phyloP scores from a whole-genome alignment of 495 filamentous ascomycete species.

The Neurospora sp. region DNA sequence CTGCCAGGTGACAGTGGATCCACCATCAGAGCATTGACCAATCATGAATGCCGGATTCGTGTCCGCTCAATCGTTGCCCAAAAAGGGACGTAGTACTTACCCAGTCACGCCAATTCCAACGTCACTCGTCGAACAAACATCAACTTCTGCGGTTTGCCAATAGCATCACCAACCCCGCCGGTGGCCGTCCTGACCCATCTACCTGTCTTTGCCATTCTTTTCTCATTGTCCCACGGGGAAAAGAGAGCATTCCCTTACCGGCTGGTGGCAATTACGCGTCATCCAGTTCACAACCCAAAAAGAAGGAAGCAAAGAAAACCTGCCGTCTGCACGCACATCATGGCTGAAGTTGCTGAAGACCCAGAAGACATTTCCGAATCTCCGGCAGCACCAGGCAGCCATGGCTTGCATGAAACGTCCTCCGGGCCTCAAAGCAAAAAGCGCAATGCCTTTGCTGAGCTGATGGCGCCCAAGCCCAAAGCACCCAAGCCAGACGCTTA shows the following conservation, averaged over 20 bases:
- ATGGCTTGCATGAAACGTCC: not conserved
- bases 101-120: not conserved
- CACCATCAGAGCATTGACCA: not conserved
- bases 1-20: not conserved
- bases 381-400: slow-evolving; percentile 9
- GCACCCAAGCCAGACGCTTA: slow-evolving; percentile 11
- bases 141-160: not conserved
- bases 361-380: not conserved
- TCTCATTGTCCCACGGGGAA: not conserved
- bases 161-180: not conserved
- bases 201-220: not conserved
- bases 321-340: not conserved
- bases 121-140: not conserved
- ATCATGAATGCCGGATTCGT: not conserved
- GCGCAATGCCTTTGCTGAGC: slow-evolving; percentile 43
- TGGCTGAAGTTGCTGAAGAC: slow-evolving; percentile 15
- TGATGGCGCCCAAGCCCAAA: slow-evolving; percentile 55
- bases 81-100: not conserved
- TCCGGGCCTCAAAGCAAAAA: slow-evolving; percentile 1
- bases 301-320: not conserved
- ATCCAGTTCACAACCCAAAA: not conserved
- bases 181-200: not conserved
- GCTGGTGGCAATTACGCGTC: not conserved
- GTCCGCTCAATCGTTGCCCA: not conserved
- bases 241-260: not conserved